Evolutionary conservation across 2,329 filamentous ascomycete species (phyloP).

Genomic region (Pyricularia grisea): DNA sequence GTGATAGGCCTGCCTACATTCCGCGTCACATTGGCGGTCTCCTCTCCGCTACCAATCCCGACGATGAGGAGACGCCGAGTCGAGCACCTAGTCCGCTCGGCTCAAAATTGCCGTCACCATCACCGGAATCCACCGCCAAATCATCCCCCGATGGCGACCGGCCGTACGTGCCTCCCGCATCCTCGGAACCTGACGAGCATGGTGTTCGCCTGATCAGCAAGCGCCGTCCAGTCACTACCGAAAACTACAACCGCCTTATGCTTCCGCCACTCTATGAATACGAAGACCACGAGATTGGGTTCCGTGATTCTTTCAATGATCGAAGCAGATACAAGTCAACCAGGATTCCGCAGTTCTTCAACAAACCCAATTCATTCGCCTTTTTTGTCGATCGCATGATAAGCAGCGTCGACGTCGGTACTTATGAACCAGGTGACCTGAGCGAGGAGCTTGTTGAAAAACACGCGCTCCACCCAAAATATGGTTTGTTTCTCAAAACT

Average conservation of each 20-base stretch:
- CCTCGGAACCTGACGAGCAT: constrained; percentile 38
- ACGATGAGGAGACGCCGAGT: constrained; percentile 14
- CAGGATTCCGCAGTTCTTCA: constrained; percentile 25
- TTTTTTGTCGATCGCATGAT: constrained; percentile 46
- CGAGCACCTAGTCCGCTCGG: constrained; percentile 10
- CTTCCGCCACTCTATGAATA: constrained; percentile 39
- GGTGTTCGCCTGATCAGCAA: constrained; percentile 38
- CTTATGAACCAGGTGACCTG: constrained; percentile 37
- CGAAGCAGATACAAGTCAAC: constrained; percentile 35
- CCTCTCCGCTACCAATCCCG: constrained; percentile 21
- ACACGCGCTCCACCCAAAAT: constrained; percentile 41
- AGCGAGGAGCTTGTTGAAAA: constrained; percentile 39
- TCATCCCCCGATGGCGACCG: constrained; percentile 15
- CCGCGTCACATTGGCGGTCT: constrained; percentile 31
- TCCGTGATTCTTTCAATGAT: constrained; percentile 48
- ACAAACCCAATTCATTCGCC: constrained; percentile 42
- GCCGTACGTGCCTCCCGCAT: constrained; percentile 24
- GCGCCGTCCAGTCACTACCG: constrained; percentile 24
- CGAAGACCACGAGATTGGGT: constrained; percentile 46
- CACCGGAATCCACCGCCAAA: constrained; percentile 10
- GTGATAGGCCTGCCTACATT: constrained; percentile 19
- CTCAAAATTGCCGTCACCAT: constrained; percentile 11
- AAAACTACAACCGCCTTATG: constrained; percentile 42
- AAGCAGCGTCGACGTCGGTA: constrained; percentile 41
- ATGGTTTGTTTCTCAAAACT: constrained; percentile 39